Conservation (phyloP, 352 stramenopile genomes). For the Pythium brachiatum region DNA sequence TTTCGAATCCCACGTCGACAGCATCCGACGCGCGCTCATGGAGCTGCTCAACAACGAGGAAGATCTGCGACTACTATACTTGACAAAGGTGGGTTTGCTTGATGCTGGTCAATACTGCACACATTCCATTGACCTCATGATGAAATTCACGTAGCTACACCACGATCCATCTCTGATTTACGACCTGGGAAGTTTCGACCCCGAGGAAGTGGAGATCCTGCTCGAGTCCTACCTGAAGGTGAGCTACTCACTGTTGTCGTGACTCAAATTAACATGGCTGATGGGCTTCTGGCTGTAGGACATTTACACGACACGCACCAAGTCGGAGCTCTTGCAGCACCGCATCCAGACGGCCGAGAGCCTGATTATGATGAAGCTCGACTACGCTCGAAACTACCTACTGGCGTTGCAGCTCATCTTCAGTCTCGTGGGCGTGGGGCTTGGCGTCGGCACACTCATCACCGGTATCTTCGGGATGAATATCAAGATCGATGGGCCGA, state of each 20-base stretch:
- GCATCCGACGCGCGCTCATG: constrained; percentile 36
- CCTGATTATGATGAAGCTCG: constrained; percentile 47
- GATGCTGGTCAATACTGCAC: no score
- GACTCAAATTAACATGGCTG: no score
- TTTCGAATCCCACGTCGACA: constrained; percentile 35
- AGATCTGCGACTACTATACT: constrained; percentile 35
- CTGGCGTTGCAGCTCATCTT: constrained; percentile 45
- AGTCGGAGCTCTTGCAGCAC: constrained; percentile 31
- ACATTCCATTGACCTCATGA: no score
- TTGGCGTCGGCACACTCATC: constrained; percentile 41
- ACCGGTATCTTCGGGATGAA: constrained; percentile 51
- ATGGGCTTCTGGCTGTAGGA: constrained; percentile 18
- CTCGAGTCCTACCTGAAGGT: constrained; percentile 39
- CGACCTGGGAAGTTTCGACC: constrained; percentile 34
- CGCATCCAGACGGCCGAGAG: constrained; percentile 36
- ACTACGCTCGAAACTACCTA: constrained; percentile 51
- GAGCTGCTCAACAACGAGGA: constrained; percentile 32
- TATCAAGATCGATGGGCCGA: constrained; percentile 30
- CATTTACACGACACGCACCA: constrained; percentile 36
- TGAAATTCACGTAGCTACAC: constrained; percentile 19
- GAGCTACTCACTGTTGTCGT: no score
- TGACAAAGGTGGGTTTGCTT: constrained; percentile 26
- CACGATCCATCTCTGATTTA: constrained; percentile 26
- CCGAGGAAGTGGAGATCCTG: constrained; percentile 37
- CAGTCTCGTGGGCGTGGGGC: constrained; percentile 31